These are phyloP conservation scores for Hypericum perforatum DNA, from an alignment of 345 rosid species.

Conservation along the genomic window DNA sequence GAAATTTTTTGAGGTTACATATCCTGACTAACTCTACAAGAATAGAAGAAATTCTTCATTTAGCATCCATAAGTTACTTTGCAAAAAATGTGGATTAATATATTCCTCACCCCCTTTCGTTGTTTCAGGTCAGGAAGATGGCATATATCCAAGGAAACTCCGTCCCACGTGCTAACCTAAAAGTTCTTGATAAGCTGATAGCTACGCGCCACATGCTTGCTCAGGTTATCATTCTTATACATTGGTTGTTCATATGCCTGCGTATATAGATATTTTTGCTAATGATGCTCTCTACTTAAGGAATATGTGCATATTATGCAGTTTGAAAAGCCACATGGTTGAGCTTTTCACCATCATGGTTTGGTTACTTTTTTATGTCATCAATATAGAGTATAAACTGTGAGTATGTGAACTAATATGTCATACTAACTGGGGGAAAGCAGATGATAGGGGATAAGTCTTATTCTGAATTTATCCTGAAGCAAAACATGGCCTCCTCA, in stretches of 20 bases:
- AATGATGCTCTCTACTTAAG: too few relatives aligned
- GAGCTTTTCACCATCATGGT: too few relatives aligned
- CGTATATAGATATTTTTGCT: too few relatives aligned
- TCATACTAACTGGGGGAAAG: constrained; percentile 5
- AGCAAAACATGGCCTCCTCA: constrained; percentile 76
- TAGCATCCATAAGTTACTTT: not conserved
- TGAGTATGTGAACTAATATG: too few relatives aligned
- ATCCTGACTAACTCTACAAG: constrained; percentile 6
- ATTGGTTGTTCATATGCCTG: not conserved
- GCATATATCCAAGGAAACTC: constrained; percentile 70
- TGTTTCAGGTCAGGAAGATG: constrained; percentile 63
- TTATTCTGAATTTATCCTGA: constrained; percentile 59
- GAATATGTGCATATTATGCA: too few relatives aligned
- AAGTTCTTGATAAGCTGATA: constrained; percentile 66
- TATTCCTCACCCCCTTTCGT: not conserved
- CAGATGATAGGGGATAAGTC: constrained; percentile 74
- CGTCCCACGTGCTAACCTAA: constrained; percentile 60
- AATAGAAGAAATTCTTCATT: not conserved
- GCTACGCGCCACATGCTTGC: constrained; percentile 82
- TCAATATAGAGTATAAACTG: too few relatives aligned
- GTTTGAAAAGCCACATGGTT: too few relatives aligned
- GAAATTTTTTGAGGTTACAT: not conserved
- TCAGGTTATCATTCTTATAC: constrained; percentile 36
- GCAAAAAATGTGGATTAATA: not conserved
- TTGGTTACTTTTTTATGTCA: too few relatives aligned